Percentiles rank a stretch among this genome's conserved stretches.
phyloP scores from a whole-genome alignment of 257 asterid species.

The Scutellaria galericulata region DNA sequence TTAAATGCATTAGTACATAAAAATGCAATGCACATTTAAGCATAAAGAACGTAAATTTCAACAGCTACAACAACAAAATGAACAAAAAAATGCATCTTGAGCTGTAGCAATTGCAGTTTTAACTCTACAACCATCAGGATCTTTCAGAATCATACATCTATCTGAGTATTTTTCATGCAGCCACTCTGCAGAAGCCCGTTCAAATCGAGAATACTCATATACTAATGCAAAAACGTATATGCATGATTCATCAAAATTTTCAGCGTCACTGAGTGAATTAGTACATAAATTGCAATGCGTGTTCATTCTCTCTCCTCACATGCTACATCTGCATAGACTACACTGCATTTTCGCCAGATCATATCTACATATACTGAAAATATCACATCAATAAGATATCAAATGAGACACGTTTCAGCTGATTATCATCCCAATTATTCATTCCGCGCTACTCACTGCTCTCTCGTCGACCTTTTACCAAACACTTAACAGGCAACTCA shows the following conservation, averaged over 20 bases:
- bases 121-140: conserved; percentile 18
- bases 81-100: conserved; percentile 14
- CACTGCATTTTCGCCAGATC: conserved; percentile 7
- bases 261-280: background rate
- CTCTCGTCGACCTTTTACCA: conserved; percentile 39
- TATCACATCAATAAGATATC: background rate
- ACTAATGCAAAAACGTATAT: conserved; percentile 14
- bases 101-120: conserved; percentile 12
- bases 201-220: conserved; percentile 11
- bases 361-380: conserved; percentile 9
- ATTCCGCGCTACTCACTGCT: conserved; percentile 28
- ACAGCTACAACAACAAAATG: conserved; percentile 9
- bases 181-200: conserved; percentile 1
- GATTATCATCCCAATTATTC: conserved; percentile 24
- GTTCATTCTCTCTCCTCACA: background rate
- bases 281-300: background rate
- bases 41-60: conserved; percentile 7
- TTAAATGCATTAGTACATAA: conserved; percentile 5
- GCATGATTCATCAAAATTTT: conserved; percentile 14
- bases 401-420: conserved; percentile 33
- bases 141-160: conserved; percentile 18
- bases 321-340: conserved; percentile 13
- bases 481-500: conserved; percentile 31
- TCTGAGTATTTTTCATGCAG: background rate
- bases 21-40: background rate